phyloP scores from a whole-genome alignment of 306 rosid species.

The Trifolium fragiferum region DNA sequence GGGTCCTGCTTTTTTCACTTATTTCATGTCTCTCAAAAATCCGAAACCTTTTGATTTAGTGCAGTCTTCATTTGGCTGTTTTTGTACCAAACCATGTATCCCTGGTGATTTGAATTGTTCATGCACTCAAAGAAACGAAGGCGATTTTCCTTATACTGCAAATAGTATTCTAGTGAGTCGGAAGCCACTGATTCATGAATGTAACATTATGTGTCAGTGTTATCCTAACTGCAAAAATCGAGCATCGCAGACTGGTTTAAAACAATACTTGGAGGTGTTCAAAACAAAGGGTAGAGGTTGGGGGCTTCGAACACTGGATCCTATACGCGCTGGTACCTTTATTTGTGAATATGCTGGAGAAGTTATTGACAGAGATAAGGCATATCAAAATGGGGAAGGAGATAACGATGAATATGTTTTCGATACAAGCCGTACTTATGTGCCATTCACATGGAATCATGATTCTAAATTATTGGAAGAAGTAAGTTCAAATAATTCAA shows the following conservation, averaged over 20 bases:
- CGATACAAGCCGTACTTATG: conserved; percentile 56
- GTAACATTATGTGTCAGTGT: conserved; percentile 66
- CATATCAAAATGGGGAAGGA: conserved; percentile 37
- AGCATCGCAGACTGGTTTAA: conserved; percentile 61
- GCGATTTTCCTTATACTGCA: conserved; percentile 62
- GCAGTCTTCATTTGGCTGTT: conserved; percentile 54
- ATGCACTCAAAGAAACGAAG: conserved; percentile 64
- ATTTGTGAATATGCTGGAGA: conserved; percentile 76
- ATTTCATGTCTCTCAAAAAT: conserved; percentile 52
- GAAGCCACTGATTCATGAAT: conserved; percentile 63
- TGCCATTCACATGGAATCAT: conserved; percentile 61
- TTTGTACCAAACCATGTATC: conserved; percentile 54
- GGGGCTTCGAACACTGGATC: conserved; percentile 73
- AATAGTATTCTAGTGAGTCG: conserved; percentile 61
- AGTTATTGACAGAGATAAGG: conserved; percentile 51
- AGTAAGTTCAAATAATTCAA: conserved; percentile 42
- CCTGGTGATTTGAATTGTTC: conserved; percentile 66
- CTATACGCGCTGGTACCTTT: conserved; percentile 69
- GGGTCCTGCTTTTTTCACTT: conserved; percentile 61
- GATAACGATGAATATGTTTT: conserved; percentile 61
- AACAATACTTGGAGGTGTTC: conserved; percentile 61
- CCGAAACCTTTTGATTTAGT: conserved; percentile 44
- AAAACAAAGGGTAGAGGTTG: conserved; percentile 68
- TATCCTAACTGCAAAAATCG: conserved; percentile 67
- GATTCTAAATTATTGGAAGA: conserved; percentile 60